Conservation (phyloP, 2,329 filamentous ascomycete genomes). For the Xylariaceae sp. region DNA sequence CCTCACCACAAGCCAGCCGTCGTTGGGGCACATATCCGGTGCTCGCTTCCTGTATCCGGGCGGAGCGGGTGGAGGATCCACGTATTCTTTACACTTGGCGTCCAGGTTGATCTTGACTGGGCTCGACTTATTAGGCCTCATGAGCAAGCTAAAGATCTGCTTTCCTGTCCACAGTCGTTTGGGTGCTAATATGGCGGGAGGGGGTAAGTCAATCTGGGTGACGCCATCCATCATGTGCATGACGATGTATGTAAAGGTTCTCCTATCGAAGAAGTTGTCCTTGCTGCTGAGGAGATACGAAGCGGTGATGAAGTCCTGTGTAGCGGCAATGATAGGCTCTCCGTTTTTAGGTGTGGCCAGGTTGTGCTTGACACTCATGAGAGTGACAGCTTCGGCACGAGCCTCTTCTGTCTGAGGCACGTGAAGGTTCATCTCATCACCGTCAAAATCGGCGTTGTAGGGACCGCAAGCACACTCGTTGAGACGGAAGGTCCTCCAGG, state of each 20-base stretch:
- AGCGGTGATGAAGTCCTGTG: slow-evolving; percentile 97
- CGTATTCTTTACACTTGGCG: slow-evolving; percentile 79
- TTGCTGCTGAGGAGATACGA: slow-evolving; percentile 88
- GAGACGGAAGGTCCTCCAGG: slow-evolving; percentile 90
- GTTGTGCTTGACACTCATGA: slow-evolving; percentile 99
- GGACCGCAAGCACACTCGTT: slow-evolving; percentile 98
- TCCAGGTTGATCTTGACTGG: slow-evolving; percentile 86
- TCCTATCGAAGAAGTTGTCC: slow-evolving; percentile 85
- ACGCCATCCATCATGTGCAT: slow-evolving; percentile 87
- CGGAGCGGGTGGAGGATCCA: slow-evolving; percentile 41
- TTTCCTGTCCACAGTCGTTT: slow-evolving; percentile 92
- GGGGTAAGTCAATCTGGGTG: slow-evolving; percentile 74
- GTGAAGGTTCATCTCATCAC: slow-evolving; percentile 98
- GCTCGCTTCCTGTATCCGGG: slow-evolving; percentile 42
- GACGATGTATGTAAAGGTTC: slow-evolving; percentile 82
- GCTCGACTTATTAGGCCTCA: slow-evolving; percentile 82
- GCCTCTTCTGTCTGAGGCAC: slow-evolving; percentile 98
- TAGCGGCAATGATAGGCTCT: slow-evolving; percentile 96
- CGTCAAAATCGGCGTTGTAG: slow-evolving; percentile 98
- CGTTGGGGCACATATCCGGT: slow-evolving; percentile 75
- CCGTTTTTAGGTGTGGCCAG: slow-evolving; percentile 94
- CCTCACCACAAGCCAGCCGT: slow-evolving; percentile 85
- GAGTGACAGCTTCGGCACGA: slow-evolving; percentile 84
- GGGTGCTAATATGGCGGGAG: slow-evolving; percentile 80
- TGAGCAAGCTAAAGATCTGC: slow-evolving; percentile 85